Conservation (phyloP, 371 early-diverging fungal species). For the Mucor indicus region DNA sequence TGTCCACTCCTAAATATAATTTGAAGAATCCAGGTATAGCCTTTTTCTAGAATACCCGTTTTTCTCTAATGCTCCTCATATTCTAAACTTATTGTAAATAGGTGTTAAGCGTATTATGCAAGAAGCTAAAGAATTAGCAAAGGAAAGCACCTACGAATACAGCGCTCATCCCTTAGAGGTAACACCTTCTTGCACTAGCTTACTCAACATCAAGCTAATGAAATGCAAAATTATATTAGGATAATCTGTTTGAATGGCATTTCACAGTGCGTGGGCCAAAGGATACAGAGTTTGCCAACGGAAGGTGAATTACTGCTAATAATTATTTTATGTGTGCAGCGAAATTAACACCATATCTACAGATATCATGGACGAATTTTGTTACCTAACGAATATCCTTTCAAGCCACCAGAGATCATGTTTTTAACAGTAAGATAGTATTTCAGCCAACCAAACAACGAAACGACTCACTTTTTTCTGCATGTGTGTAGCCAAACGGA, state of each 20-base stretch:
- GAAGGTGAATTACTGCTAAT: too few relatives aligned
- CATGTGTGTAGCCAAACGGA: conserved; percentile 67
- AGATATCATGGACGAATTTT: conserved; percentile 78
- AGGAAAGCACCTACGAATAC: conserved; percentile 53
- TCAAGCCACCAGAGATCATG: conserved; percentile 89
- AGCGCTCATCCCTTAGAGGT: conserved; percentile 64
- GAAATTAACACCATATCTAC: too few relatives aligned
- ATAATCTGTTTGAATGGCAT: conserved; percentile 90
- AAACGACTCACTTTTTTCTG: background rate
- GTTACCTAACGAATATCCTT: conserved; percentile 89
- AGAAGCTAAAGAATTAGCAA: conserved; percentile 61
- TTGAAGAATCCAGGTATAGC: conserved; percentile 20
- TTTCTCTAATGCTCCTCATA: background rate
- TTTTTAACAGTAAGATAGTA: conserved; percentile 70
- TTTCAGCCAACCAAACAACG: background rate
- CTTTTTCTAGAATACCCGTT: too few relatives aligned
- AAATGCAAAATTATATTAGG: conserved; percentile 26
- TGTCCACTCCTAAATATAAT: too few relatives aligned
- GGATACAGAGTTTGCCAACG: conserved; percentile 84
- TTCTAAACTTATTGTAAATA: background rate
- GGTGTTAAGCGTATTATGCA: conserved; percentile 69
- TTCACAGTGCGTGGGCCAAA: conserved; percentile 90
- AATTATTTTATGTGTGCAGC: too few relatives aligned
- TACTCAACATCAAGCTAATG: too few relatives aligned
- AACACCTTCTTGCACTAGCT: background rate